Evolutionary conservation across 2,329 filamentous ascomycete genomes (phyloP).

Genomic region (Albophoma yamanashiensis): DNA sequence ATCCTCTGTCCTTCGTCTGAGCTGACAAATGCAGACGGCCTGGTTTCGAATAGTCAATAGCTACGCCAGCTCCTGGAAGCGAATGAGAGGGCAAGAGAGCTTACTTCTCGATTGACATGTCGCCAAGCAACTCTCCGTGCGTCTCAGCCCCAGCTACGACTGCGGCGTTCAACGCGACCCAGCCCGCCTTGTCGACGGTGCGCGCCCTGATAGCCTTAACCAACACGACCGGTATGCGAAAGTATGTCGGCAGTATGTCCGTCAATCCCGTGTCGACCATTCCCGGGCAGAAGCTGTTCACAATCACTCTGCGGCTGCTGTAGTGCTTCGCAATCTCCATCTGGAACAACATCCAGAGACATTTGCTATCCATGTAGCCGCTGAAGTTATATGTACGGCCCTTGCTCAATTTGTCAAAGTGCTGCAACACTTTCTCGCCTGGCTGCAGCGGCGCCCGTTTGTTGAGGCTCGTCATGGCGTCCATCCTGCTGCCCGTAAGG

Average conservation of each 20-base stretch:
- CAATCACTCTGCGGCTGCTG: background rate
- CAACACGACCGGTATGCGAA: background rate
- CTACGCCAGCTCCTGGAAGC: background rate
- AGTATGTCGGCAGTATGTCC: background rate
- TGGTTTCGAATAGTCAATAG: background rate
- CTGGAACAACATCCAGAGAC: background rate
- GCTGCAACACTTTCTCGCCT: background rate
- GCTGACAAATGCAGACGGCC: background rate
- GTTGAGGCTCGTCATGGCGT: background rate
- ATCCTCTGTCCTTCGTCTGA: background rate
- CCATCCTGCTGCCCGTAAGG: background rate
- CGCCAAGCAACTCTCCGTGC: background rate
- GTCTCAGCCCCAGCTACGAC: background rate
- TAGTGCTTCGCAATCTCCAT: background rate
- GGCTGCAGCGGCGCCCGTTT: background rate
- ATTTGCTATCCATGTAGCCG: background rate
- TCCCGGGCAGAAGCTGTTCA: background rate
- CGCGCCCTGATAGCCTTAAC: background rate
- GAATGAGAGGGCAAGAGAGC: background rate
- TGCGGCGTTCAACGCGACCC: background rate
- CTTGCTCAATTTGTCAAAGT: background rate
- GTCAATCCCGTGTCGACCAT: background rate
- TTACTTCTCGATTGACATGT: background rate
- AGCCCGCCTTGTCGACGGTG: background rate
- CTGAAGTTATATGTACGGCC: background rate